phyloP scores from a whole-genome alignment of 805 yeast species.

The Metschnikowia lachancei region DNA sequence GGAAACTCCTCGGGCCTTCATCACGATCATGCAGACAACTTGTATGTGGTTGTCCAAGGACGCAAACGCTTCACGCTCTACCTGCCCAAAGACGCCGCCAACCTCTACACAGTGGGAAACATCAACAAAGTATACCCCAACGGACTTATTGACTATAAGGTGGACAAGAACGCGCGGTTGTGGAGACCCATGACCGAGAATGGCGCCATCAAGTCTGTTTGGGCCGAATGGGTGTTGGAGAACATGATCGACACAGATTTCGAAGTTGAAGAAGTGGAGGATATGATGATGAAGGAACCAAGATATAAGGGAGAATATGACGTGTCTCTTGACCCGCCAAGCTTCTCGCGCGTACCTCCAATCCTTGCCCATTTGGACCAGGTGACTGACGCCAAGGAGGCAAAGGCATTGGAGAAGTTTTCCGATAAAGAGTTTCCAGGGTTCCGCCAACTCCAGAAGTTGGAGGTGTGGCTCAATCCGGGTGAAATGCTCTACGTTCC shows the following conservation, averaged over 20 bases:
- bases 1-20: conserved; percentile 73
- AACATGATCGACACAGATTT: conserved; percentile 19
- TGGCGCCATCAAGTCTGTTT: conserved; percentile 55
- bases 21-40: conserved; percentile 78
- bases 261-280: background rate
- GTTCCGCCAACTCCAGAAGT: conserved; percentile 39
- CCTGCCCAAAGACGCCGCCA: conserved; percentile 59
- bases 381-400: conserved; percentile 29
- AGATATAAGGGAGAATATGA: conserved; percentile 2
- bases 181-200: conserved; percentile 65
- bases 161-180: conserved; percentile 52
- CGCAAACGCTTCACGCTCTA: conserved; percentile 63
- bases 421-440: conserved; percentile 49
- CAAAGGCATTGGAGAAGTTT: conserved; percentile 29
- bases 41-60: conserved; percentile 62
- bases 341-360: conserved; percentile 65
- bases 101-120: conserved; percentile 62
- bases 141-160: conserved; percentile 64
- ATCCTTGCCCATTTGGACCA: conserved; percentile 59
- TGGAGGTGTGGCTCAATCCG: conserved; percentile 49
- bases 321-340: conserved; percentile 55
- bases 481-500: conserved; percentile 72
- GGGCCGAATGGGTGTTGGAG: conserved; percentile 43
- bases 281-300: conserved; percentile 13
- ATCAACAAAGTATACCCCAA: conserved; percentile 51